phyloP scores from a whole-genome alignment of 176 grass and related monocot species.

The Oryza nivara region DNA sequence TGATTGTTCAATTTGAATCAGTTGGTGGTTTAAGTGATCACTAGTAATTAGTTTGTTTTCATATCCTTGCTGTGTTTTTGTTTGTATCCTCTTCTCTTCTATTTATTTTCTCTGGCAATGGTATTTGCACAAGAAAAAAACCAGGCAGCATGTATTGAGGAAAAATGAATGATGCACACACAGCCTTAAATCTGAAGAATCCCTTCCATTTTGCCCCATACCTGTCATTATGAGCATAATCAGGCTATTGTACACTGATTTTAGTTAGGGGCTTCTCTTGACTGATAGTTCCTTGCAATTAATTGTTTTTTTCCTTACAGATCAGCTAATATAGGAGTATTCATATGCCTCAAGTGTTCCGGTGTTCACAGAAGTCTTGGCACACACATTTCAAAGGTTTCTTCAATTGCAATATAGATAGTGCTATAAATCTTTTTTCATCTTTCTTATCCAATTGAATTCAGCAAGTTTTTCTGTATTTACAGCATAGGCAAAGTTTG shows the following conservation, averaged over 20 bases:
- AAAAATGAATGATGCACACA: neutral
- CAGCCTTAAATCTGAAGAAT: neutral
- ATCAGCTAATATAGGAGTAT: conserved; percentile 71
- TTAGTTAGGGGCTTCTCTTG: neutral
- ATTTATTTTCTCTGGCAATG: neutral
- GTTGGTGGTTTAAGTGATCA: neutral
- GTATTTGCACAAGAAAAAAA: neutral
- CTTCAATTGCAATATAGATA: conserved; percentile 5
- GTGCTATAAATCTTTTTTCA: neutral
- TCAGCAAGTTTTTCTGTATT: neutral
- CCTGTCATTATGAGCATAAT: neutral
- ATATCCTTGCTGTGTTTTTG: neutral
- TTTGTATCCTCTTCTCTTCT: neutral
- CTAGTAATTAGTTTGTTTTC: neutral
- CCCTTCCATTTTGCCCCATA: neutral
- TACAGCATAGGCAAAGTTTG: neutral
- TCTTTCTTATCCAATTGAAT: neutral
- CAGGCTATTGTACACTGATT: neutral
- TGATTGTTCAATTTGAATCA: neutral
- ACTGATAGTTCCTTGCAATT: neutral
- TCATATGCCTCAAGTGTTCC: conserved; percentile 73
- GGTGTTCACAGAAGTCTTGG: conserved; percentile 75
- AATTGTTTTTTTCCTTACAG: conserved; percentile 38
- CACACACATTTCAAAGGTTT: conserved; percentile 77
- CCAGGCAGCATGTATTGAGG: neutral